Base-by-base conservation (phyloP, 345 rosid genomes). In the Rubroshorea leprosula region DNA sequence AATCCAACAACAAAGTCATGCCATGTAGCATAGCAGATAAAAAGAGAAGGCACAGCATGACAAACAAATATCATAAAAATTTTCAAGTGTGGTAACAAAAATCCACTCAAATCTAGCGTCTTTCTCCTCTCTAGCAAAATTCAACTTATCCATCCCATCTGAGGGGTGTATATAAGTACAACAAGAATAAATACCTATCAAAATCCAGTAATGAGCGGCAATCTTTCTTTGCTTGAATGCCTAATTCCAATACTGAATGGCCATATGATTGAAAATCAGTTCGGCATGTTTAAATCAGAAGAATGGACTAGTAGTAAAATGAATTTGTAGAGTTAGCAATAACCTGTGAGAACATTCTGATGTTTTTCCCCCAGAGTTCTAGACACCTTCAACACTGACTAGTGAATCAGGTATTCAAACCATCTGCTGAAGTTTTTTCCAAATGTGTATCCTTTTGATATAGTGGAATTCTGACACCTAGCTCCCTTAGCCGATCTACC, bases 401-500 rank as follows among this genome's bases (percentile, higher is more conserved):
- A 27, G 49, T 5, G 20, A 51, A 51, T 68, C 58, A 68, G 18
- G 62, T 54, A 45, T 45, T 59, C 21, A 46, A 51, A 46, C 50
- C 71, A 63, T 70, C 56, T 11, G 45, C 67, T 9, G 73, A 25
- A 51, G 18, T 47, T 48, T 43, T 12, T 22, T 43, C 60, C 2
- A 13, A 63, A 23, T 17, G 10, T 17, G 55, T 6, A 50, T 70
- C 75, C 58, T 77, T 80, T 70, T 76, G 57, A 73, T 87, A 84
- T 58, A 93, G 85, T 2, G 96, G 96, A 58, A 85, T 76, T 72
- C 87, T 61, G 44, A 70, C 83, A 23, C 90, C 96, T 45, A 78
- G 70, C 22, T 77, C 74, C 61, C 79, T 82, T 5, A 93, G 83
- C 66, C 68, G 80, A 61, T 83, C 83, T 16, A 87, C 94, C 41